Evolutionary conservation across 257 asterid genomes (phyloP).

Genomic region (Phtheirospermum japonicum): DNA sequence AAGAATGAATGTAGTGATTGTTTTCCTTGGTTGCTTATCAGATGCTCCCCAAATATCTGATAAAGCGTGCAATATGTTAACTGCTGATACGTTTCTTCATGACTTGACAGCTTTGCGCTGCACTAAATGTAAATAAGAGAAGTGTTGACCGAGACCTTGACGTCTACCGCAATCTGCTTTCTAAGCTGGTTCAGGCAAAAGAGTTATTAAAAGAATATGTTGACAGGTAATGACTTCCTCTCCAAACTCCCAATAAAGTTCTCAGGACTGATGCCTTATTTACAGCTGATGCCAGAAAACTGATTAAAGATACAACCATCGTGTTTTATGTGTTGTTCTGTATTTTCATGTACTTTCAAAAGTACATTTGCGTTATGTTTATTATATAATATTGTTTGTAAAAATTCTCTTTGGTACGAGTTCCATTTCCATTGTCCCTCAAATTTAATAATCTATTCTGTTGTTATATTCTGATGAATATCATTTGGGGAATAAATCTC

Average conservation of each 20-base stretch:
- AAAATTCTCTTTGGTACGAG: neutral
- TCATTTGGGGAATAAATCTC: neutral
- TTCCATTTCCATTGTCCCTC: too few species aligned
- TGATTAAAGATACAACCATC: neutral
- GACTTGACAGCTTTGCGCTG: conserved; percentile 75
- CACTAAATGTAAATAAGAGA: conserved; percentile 80
- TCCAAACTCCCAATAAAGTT: too few species aligned
- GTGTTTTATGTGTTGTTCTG: neutral
- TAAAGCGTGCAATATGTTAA: neutral
- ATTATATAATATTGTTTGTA: neutral
- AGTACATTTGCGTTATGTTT: neutral
- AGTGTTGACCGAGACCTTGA: conserved; percentile 96
- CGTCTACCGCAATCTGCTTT: conserved; percentile 87
- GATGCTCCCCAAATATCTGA: neutral
- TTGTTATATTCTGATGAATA: neutral
- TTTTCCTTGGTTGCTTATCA: neutral
- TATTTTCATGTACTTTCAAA: neutral
- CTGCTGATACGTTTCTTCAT: conserved; percentile 18
- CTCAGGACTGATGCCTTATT: too few species aligned
- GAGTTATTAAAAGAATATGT: conserved; percentile 87
- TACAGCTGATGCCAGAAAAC: too few species aligned
- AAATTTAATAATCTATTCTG: too few species aligned
- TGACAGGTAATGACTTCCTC: conserved; percentile 58
- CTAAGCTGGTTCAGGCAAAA: conserved; percentile 98
- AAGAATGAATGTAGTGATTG: neutral